These are phyloP conservation scores for Mucor saturninus DNA, from an alignment of 371 early-diverging fungal species.

Conservation along the genomic window DNA sequence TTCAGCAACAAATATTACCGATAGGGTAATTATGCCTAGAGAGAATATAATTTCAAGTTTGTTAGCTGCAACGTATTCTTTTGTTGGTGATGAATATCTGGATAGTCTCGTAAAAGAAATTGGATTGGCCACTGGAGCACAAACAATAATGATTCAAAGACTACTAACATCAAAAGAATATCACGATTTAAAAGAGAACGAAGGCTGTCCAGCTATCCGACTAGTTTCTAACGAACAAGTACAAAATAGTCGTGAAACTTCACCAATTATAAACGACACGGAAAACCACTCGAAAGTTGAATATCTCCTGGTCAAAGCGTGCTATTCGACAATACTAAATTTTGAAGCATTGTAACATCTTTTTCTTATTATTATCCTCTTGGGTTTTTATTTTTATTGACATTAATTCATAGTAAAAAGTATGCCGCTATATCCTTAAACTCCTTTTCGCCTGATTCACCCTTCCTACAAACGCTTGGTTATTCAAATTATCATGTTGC, in stretches of 20 bases:
- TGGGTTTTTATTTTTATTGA: background rate
- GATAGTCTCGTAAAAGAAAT: conserved; percentile 22
- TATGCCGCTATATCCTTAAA: conserved; percentile 20
- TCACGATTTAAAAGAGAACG: conserved; percentile 25
- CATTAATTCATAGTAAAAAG: conserved; percentile 9
- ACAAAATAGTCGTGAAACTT: background rate
- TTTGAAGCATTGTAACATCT: conserved; percentile 13
- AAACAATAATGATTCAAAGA: conserved; percentile 32
- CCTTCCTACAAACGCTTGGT: conserved; percentile 20
- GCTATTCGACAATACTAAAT: conserved; percentile 11
- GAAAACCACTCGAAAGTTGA: background rate
- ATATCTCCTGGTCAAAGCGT: conserved; percentile 21
- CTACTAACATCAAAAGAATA: conserved; percentile 26
- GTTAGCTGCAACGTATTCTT: conserved; percentile 20
- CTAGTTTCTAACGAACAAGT: conserved; percentile 1
- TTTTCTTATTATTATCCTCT: conserved; percentile 3
- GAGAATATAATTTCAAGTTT: conserved; percentile 12
- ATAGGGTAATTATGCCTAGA: background rate
- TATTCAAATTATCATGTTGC: conserved; percentile 15
- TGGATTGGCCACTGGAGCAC: conserved; percentile 17
- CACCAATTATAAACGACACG: background rate
- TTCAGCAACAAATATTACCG: conserved; percentile 1
- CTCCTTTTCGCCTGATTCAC: conserved; percentile 15
- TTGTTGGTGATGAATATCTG: conserved; percentile 24
- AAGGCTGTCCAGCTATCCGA: conserved; percentile 20